Evolutionary conservation across 352 stramenopile genomes (phyloP), one percentile per base, ranked within the genome.

Genomic region (Globisporangium mamillatum): DNA sequence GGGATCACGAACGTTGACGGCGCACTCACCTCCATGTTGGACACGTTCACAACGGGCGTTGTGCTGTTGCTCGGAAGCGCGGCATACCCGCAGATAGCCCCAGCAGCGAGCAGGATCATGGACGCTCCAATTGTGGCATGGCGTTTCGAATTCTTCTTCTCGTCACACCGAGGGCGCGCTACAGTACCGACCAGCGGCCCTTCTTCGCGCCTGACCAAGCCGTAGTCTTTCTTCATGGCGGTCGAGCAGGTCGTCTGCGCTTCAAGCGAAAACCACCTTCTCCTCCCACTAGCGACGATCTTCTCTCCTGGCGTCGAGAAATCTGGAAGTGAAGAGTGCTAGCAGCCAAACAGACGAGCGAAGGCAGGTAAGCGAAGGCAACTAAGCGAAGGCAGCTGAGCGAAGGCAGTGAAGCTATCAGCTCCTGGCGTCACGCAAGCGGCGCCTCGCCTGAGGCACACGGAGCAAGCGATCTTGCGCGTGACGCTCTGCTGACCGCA

Each of bases 171-270:
- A 63, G 41, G 44, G 20, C 20, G 46, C 44, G 46, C 20, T 8
- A 32, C 41, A 7, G 44, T 4, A 7, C 44, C 57, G n/a, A 69
- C 27, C 12, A 69, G 64, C 56, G 64, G 57, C 4, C 55, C 55
- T 20, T 69, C 64, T 32, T 69, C 64, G 29, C 44, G 41, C 14
- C 52, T 60, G 18, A 60, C 48, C 55, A 63, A 24, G 22, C 64
- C 64, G 44, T 63, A 64, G 44, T 58, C 56, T 32, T 60, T 65
- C 46, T 60, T 65, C 63, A 62, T 68, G 52, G 34, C 34, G 36
- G 16, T 44, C 4, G 16, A 41, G 16, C 34, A 46, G 25, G 34
- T 53, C 25, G 63, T 62, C 10, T 10, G 32, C 32, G 20, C 8
- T 27, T 12, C n/a, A 2, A 44, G 54, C 54, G 27, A 60, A 41